Conservation (phyloP, 1,284 basidiomycete species). For the Rhodotorula sp. region DNA sequence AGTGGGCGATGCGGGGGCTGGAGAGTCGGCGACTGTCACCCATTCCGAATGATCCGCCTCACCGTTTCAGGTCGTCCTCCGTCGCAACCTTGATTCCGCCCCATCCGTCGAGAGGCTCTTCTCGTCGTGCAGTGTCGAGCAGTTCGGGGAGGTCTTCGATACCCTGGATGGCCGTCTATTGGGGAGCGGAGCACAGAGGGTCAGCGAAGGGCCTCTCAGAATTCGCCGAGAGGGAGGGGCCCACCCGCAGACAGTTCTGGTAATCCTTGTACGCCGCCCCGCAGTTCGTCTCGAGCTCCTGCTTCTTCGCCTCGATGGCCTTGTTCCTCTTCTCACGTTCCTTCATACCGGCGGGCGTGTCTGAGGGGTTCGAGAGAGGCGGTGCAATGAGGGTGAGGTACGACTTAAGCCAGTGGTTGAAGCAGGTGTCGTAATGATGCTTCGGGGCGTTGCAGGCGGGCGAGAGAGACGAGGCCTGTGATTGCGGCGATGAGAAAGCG, state of each 20-base stretch:
- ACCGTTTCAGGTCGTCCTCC: conserved; percentile 13
- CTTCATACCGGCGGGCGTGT: conserved; percentile 46
- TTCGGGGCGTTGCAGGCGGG: conserved; percentile 77
- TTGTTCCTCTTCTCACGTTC: conserved; percentile 53
- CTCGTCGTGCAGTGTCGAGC: conserved; percentile 72
- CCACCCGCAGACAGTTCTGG: conserved; percentile 71
- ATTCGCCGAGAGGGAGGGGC: conserved; percentile 25
- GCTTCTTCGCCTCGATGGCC: conserved; percentile 55
- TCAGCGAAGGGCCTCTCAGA: not conserved
- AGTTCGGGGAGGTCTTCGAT: conserved; percentile 68
- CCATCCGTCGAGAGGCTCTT: conserved; percentile 63
- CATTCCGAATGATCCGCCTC: not conserved
- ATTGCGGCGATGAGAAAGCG: not conserved
- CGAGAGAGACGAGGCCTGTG: conserved; percentile 31
- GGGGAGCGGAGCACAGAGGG: not conserved
- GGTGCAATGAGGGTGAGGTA: conserved; percentile 58
- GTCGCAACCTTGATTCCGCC: conserved; percentile 39
- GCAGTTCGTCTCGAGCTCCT: conserved; percentile 77
- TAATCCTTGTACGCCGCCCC: conserved; percentile 77
- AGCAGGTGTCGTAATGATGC: conserved; percentile 84
- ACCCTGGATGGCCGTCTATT: conserved; percentile 73
- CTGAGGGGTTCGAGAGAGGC: conserved; percentile 16
- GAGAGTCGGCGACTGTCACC: no score
- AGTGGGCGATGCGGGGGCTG: no score
- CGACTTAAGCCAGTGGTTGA: conserved; percentile 94